phyloP scores from a whole-genome alignment of 352 stramenopile genomes.

The Phytophthora sp. region DNA sequence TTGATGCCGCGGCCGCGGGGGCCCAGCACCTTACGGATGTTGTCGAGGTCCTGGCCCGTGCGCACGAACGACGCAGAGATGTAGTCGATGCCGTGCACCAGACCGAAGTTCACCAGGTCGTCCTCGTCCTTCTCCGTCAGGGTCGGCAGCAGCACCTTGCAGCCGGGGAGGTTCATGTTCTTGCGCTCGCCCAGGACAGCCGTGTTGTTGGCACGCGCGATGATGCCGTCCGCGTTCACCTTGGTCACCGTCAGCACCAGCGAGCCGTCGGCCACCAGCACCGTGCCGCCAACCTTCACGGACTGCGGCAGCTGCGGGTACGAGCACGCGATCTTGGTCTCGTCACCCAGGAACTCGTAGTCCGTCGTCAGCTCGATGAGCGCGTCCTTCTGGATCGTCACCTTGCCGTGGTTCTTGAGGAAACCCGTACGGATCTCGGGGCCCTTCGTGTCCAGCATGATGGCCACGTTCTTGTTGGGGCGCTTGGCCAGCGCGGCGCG shows the following conservation, averaged over 20 bases:
- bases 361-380: slow-evolving; percentile 64
- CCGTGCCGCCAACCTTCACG: slow-evolving; percentile 68
- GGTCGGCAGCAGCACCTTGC: slow-evolving; percentile 88
- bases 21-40: slow-evolving; percentile 91
- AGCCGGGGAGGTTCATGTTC: slow-evolving; percentile 96
- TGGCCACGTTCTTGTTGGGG: slow-evolving; percentile 76
- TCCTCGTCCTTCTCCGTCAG: slow-evolving; percentile 93
- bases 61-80: slow-evolving; percentile 98
- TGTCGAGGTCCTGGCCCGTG: slow-evolving; percentile 94
- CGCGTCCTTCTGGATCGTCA: slow-evolving; percentile 56
- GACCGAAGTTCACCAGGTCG: slow-evolving; percentile 94
- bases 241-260: slow-evolving; percentile 92
- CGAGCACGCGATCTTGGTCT: slow-evolving; percentile 16
- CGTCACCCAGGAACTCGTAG: slow-evolving; percentile 30
- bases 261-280: slow-evolving; percentile 95
- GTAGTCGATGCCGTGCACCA: slow-evolving; percentile 96
- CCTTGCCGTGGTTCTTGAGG: slow-evolving; percentile 33
- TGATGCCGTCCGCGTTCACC: slow-evolving; percentile 72
- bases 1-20: slow-evolving; percentile 85
- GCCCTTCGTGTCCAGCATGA: slow-evolving; percentile 97
- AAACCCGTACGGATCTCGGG: slow-evolving; percentile 96
- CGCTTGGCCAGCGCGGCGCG: slow-evolving; percentile 61
- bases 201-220: slow-evolving; percentile 65
- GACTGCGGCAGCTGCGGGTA: slow-evolving; percentile 20
- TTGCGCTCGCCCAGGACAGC: slow-evolving; percentile 91